Conservation (phyloP, 176 grass and related monocot species). For the Aechmea fasciata region DNA sequence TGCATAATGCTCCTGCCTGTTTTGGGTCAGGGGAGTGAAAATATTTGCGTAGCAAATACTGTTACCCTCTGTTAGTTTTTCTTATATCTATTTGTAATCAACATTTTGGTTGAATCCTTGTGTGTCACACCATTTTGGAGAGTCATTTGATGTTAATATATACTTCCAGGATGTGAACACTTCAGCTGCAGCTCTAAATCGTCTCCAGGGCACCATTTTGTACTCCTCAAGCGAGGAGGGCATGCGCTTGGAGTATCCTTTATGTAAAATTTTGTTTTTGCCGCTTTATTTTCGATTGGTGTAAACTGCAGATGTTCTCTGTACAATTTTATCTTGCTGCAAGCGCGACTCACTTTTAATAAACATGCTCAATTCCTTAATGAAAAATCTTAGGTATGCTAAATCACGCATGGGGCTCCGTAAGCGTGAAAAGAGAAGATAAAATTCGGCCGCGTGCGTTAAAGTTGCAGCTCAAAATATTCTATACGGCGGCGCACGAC, state of each 20-base stretch:
- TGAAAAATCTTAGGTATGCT: conserved; percentile 50
- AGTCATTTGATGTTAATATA: background rate
- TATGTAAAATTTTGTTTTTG: conserved; percentile 14
- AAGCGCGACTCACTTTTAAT: background rate
- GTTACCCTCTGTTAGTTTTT: background rate
- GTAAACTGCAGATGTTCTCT: conserved; percentile 4
- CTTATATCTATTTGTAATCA: background rate
- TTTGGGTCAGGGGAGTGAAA: background rate
- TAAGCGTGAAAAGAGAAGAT: conserved; percentile 37
- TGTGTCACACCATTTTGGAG: background rate
- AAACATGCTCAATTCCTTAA: conserved; percentile 2
- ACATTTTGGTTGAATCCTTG: background rate
- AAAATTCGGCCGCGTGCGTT: conserved; percentile 18
- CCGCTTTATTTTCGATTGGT: conserved; percentile 13
- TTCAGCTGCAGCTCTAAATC: conserved; percentile 70
- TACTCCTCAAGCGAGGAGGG: conserved; percentile 66
- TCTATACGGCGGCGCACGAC: background rate
- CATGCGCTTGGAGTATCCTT: conserved; percentile 97
- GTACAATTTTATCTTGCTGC: conserved; percentile 1
- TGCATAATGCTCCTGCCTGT: background rate
- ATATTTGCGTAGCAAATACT: background rate
- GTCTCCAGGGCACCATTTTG: conserved; percentile 70
- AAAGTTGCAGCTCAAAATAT: background rate
- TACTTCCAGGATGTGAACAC: conserved; percentile 52
- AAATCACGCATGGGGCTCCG: conserved; percentile 91